These are phyloP conservation scores for Starmerella davenportii DNA, from an alignment of 805 yeast species.

Conservation along the genomic window DNA sequence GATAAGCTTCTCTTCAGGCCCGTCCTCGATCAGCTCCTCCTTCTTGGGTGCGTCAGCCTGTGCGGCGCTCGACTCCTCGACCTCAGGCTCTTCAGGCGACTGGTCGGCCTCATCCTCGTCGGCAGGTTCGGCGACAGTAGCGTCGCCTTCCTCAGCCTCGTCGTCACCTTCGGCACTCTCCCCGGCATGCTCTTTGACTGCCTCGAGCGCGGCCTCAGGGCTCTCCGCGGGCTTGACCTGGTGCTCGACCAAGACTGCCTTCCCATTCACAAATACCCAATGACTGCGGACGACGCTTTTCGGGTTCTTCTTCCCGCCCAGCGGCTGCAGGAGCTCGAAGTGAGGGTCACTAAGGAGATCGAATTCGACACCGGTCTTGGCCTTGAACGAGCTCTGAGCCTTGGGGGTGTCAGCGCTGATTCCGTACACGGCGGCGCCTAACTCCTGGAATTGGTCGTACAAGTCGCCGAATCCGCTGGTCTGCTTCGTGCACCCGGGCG, in stretches of 20 bases:
- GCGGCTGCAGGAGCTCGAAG: conserved; percentile 43
- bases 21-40: too few relatives aligned
- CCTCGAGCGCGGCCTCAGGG: conserved; percentile 14
- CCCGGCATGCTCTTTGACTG: too few relatives aligned
- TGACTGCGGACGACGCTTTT: conserved; percentile 74
- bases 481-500: conserved; percentile 94
- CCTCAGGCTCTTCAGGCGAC: conserved; percentile 1
- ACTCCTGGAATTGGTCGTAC: conserved; percentile 34
- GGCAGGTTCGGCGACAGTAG: background rate
- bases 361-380: conserved; percentile 56
- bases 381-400: conserved; percentile 58
- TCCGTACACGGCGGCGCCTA: conserved; percentile 49
- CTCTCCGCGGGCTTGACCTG: conserved; percentile 31
- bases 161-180: background rate
- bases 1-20: background rate
- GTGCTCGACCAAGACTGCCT: conserved; percentile 35
- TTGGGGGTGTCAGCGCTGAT: conserved; percentile 65
- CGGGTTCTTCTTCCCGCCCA: conserved; percentile 75
- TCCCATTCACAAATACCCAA: conserved; percentile 72
- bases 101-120: conserved; percentile 1
- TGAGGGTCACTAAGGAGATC: conserved; percentile 62
- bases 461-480: conserved; percentile 73
- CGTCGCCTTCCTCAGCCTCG: conserved; percentile 1
- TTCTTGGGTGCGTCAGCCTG: too few relatives aligned
- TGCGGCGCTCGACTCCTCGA: too few relatives aligned